Conservation (phyloP, 768 basidiomycete species). For the Pisolithus albus region DNA sequence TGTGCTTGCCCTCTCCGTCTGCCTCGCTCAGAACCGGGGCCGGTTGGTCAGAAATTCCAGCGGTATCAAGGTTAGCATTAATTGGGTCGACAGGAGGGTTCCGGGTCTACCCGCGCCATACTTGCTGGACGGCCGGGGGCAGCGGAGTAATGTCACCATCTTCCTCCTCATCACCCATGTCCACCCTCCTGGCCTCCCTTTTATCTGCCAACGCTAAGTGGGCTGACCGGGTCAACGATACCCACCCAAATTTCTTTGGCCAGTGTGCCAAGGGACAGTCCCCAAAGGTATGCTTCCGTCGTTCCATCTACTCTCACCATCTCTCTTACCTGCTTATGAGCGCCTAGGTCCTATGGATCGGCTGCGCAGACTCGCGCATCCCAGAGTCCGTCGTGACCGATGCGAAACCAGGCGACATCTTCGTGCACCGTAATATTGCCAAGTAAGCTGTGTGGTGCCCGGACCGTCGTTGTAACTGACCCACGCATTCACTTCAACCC, state of each 20-base stretch:
- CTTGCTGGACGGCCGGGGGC: neutral
- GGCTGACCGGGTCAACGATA: slow-evolving; percentile 50
- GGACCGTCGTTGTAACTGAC: neutral
- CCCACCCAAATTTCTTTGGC: slow-evolving; percentile 60
- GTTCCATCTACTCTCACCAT: neutral
- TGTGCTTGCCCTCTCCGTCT: no score
- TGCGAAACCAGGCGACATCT: slow-evolving; percentile 77
- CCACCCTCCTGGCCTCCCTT: slow-evolving; percentile 13
- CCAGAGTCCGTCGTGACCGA: slow-evolving; percentile 74
- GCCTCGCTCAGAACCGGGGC: no score
- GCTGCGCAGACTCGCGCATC: slow-evolving; percentile 83
- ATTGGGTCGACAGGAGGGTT: neutral
- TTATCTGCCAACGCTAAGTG: slow-evolving; percentile 58
- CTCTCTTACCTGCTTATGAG: neutral
- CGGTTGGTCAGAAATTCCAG: no score
- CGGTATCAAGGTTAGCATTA: neutral
- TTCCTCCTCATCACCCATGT: neutral
- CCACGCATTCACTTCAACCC: slow-evolving; percentile 1
- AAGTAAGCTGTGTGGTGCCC: slow-evolving; percentile 45
- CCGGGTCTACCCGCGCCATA: neutral
- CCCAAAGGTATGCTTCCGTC: slow-evolving; percentile 46
- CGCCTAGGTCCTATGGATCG: slow-evolving; percentile 68
- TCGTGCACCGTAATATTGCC: slow-evolving; percentile 85
- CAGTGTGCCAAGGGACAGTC: slow-evolving; percentile 55
- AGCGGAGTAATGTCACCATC: neutral